phyloP scores from a whole-genome alignment of 148 eudicot genomes.

The Salicornia ramosissima region DNA sequence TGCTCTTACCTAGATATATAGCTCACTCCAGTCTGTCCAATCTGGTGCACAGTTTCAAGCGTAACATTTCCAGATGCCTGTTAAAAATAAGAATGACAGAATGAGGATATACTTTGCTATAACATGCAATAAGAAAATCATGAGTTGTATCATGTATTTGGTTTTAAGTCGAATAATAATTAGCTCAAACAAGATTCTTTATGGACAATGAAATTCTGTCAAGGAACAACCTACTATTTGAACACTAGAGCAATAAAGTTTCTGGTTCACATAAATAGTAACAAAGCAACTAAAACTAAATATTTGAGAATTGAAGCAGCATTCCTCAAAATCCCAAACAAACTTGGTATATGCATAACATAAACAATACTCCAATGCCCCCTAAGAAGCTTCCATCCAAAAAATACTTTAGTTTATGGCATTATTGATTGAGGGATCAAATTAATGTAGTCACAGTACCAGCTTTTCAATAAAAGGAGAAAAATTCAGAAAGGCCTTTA shows the following conservation, averaged over 20 bases:
- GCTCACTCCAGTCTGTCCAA: constrained; percentile 87
- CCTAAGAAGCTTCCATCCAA: too few species aligned
- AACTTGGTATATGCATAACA: not conserved
- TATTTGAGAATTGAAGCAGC: too few species aligned
- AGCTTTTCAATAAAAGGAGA: too few species aligned
- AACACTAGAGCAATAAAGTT: not conserved
- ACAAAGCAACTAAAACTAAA: not conserved
- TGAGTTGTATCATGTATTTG: not conserved
- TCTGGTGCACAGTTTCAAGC: constrained; percentile 71
- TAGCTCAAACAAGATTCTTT: too few species aligned
- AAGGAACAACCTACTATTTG: not conserved
- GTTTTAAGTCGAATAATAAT: not conserved
- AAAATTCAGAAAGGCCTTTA: too few species aligned
- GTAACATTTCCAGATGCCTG: constrained; percentile 99
- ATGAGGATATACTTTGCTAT: not conserved
- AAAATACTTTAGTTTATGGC: too few species aligned
- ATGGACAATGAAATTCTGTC: not conserved
- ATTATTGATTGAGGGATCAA: too few species aligned
- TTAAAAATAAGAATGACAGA: constrained; percentile 15
- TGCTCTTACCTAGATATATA: constrained; percentile 72
- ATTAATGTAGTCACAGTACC: not conserved
- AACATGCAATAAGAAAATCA: not conserved
- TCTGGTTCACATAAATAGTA: not conserved
- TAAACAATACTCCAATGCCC: not conserved
- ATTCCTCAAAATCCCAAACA: too few species aligned